These are phyloP conservation scores for Sugiyamaella novakii DNA, from an alignment of 1,139 yeast genomes.

Conservation along the genomic window DNA sequence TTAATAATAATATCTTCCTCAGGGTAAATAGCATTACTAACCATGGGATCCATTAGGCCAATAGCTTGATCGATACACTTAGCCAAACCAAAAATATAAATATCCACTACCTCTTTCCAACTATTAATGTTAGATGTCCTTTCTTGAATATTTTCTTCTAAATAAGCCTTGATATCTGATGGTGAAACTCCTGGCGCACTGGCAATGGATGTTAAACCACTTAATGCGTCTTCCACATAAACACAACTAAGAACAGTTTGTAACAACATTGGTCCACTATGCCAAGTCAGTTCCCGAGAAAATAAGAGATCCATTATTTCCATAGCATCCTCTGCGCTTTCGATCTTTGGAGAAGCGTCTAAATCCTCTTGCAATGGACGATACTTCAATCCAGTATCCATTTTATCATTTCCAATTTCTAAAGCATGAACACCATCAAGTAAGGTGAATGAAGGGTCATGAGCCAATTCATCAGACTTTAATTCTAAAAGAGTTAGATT, in stretches of 20 bases:
- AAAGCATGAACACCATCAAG: slow-evolving; percentile 43
- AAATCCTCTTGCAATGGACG: slow-evolving; percentile 35
- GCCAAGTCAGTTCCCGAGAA: slow-evolving; percentile 44
- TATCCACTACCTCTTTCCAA: slow-evolving; percentile 34
- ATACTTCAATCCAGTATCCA: slow-evolving; percentile 46
- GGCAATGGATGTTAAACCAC: slow-evolving; percentile 23
- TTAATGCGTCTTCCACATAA: slow-evolving; percentile 40
- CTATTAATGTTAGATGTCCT: slow-evolving; percentile 9
- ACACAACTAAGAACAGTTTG: slow-evolving; percentile 44
- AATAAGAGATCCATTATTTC: slow-evolving; percentile 39
- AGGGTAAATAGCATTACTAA: slow-evolving; percentile 31
- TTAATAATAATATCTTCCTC: slow-evolving; percentile 40
- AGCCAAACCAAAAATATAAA: slow-evolving; percentile 34
- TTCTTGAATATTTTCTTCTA: slow-evolving; percentile 21
- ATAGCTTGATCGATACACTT: slow-evolving; percentile 33
- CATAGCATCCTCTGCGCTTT: slow-evolving; percentile 30
- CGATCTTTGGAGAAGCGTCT: slow-evolving; percentile 30
- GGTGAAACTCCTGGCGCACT: slow-evolving; percentile 9
- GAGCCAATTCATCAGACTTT: slow-evolving; percentile 38
- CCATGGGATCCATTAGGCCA: slow-evolving; percentile 25
- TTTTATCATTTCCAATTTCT: slow-evolving; percentile 43
- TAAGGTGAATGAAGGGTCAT: slow-evolving; percentile 36
- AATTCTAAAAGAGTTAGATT: slow-evolving; percentile 27
- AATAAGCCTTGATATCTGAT: slow-evolving; percentile 20
- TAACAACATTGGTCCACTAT: slow-evolving; percentile 41